These are phyloP conservation scores for Styphnolobium japonicum DNA, from an alignment of 306 rosid species.

Conservation along the genomic window DNA sequence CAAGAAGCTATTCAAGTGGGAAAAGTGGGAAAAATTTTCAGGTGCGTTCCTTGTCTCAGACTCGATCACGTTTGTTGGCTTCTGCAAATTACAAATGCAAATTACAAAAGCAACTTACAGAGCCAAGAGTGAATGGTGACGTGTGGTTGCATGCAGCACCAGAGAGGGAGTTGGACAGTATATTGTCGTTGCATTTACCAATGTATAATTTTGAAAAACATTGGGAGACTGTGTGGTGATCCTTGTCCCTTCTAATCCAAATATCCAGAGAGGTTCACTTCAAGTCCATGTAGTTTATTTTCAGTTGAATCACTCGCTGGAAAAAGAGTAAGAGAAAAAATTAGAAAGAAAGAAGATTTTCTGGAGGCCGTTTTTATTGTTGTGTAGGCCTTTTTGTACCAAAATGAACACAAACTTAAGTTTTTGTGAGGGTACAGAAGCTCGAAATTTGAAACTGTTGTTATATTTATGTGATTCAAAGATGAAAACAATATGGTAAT, in stretches of 20 bases:
- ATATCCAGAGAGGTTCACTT: not conserved
- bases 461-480: constrained; percentile 3
- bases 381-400: constrained; percentile 13
- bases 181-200: constrained; percentile 75
- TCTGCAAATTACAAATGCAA: constrained; percentile 25
- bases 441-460: not conserved
- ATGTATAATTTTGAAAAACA: constrained; percentile 39
- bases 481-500: not conserved
- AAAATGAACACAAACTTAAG: not conserved
- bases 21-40: no score
- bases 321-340: no score
- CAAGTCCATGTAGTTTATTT: constrained; percentile 10
- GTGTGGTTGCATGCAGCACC: constrained; percentile 61
- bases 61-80: constrained; percentile 14
- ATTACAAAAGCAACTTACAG: no score
- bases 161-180: constrained; percentile 42
- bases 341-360: no score
- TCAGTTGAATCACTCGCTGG: no score
- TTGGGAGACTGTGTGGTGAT: constrained; percentile 24
- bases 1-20: constrained; percentile 34
- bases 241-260: not conserved
- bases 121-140: not conserved
- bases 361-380: not conserved
- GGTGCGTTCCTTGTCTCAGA: constrained; percentile 30
- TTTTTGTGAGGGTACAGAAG: constrained; percentile 11